phyloP scores from a whole-genome alignment of 305 asterid species.

The Fraxinus sp. region DNA sequence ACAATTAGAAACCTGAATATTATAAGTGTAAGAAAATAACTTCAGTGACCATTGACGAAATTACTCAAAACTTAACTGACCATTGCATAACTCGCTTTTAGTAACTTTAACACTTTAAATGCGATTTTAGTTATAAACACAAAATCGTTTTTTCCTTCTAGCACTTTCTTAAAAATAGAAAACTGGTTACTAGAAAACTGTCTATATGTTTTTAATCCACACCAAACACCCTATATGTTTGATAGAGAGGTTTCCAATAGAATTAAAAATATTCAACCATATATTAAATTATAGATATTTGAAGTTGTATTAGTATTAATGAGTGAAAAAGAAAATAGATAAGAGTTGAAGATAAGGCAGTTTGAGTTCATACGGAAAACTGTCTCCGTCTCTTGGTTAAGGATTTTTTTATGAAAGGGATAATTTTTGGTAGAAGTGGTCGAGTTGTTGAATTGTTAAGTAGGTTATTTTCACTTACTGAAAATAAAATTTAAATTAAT shows the following conservation, averaged over 20 bases:
- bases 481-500: neutral
- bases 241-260: neutral
- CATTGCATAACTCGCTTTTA: neutral
- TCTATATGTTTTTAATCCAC: too few relatives aligned
- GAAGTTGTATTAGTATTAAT: neutral
- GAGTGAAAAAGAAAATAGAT: neutral
- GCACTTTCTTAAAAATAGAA: neutral
- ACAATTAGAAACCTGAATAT: too few relatives aligned
- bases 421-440: neutral
- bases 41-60: neutral
- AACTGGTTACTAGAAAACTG: too few relatives aligned
- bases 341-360: neutral
- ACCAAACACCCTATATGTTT: too few relatives aligned
- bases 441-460: neutral
- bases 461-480: neutral
- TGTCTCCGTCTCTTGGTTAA: neutral
- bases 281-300: neutral
- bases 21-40: neutral
- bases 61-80: neutral
- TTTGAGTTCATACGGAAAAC: too few relatives aligned
- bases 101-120: neutral
- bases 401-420: neutral
- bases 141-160: neutral
- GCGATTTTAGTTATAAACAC: too few relatives aligned
- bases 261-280: neutral